phyloP scores from a whole-genome alignment of 2,329 filamentous ascomycete species.

The Ceratocystis cacaofunesta region DNA sequence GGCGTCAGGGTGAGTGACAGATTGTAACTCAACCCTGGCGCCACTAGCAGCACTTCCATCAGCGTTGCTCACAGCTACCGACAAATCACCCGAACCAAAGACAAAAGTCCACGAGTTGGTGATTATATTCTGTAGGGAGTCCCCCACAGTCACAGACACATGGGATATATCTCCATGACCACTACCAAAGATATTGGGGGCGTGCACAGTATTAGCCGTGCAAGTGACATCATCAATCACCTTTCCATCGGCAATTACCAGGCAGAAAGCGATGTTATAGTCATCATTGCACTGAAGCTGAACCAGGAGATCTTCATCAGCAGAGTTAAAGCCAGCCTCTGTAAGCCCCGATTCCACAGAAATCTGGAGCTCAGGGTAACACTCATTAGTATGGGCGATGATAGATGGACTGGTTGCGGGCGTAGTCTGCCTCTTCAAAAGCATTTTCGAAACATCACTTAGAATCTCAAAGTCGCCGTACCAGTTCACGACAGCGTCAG shows the following conservation, averaged over 20 bases:
- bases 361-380: constrained; percentile 10
- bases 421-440: background rate
- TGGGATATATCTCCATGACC: constrained; percentile 4
- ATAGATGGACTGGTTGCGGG: background rate
- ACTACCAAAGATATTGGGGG: constrained; percentile 3
- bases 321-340: constrained; percentile 8
- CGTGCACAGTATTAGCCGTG: constrained; percentile 7
- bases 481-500: background rate
- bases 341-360: background rate
- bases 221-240: background rate
- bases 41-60: constrained; percentile 3
- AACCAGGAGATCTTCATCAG: background rate
- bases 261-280: constrained; percentile 7
- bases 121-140: constrained; percentile 7
- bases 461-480: background rate
- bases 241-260: constrained; percentile 10
- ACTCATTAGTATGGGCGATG: background rate
- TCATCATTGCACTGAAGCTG: background rate
- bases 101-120: constrained; percentile 13
- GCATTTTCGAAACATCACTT: background rate
- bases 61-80: constrained; percentile 5
- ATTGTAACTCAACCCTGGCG: constrained; percentile 4
- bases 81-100: background rate
- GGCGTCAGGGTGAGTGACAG: constrained; percentile 10
- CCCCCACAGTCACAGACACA: constrained; percentile 11